Base-by-base conservation (phyloP, 257 asterid genomes). In the Thymus mandschuricus region DNA sequence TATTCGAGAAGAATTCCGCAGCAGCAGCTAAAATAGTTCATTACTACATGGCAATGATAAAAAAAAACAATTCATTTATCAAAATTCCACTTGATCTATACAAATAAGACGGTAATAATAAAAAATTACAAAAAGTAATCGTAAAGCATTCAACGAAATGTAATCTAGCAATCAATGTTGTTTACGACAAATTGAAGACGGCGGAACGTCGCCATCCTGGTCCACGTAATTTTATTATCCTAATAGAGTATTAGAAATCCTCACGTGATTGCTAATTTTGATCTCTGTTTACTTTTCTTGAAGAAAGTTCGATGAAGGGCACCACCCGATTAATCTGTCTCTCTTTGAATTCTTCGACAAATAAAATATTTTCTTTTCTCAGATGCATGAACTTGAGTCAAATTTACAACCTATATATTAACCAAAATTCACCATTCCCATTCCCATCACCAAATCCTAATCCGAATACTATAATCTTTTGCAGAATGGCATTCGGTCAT, bases 311-410 rank as follows among this genome's bases (percentile, higher is more conserved):
- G 31, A 62, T 15, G 68, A 41, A 62, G 41, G 35, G 41, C 35
- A 1, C n/a, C 3, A n/a, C n/a, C 9, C 11, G 4, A 2, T 59
- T 28, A 49, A 38, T 55, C 40, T 48, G 44, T n/a, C 66, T 57
- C 59, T 29, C 31, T 63, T 69, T 73, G 73, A 78, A 73, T 44
- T 48, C 40, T 68, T 11, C 28, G 10, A 46, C 38, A 21, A 28
- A 49, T 34, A 21, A 58, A 62, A 31, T 11, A 8, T 57, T 35
- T 29, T 15, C 12, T 4, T 21, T 6, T 12, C 45, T 31, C 7
- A 55, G 66, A 44, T 78, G 70, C 82, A 78, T 73, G 82, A 46
- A 79, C 70, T 48, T 64, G 34, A 31, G 11, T 29, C 49, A 6
- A 44, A 10, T 30, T 0, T 5, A 2, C 3, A 49, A 46, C 31